Percentiles rank a stretch among this genome's conserved stretches.
phyloP scores from a whole-genome alignment of 495 filamentous ascomycete genomes.

The Penicillium mononematosum region DNA sequence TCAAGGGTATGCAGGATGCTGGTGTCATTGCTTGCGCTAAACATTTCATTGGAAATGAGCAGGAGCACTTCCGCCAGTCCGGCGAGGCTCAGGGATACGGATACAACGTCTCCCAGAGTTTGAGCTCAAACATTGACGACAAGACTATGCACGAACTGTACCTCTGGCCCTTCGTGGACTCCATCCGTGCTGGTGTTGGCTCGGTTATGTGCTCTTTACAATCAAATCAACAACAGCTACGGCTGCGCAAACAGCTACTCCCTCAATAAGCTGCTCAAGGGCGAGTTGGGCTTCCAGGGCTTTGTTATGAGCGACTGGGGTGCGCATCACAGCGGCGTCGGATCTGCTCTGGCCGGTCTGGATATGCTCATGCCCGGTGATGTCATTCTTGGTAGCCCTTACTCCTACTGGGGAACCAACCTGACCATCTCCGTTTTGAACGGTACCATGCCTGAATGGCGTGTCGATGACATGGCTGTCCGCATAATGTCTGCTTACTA shows the following conservation, averaged over 20 bases:
- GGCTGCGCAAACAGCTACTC: conserved; percentile 68
- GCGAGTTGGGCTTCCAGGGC: conserved; percentile 91
- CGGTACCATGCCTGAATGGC: conserved; percentile 85
- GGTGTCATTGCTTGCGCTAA: conserved; percentile 82
- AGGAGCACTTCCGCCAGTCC: conserved; percentile 80
- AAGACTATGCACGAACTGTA: conserved; percentile 94
- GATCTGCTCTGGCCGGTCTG: conserved; percentile 75
- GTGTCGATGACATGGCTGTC: conserved; percentile 88
- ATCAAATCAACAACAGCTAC: conserved; percentile 76
- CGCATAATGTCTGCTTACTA: conserved; percentile 94
- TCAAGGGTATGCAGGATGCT: conserved; percentile 79
- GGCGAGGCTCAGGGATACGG: conserved; percentile 62
- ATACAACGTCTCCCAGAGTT: conserved; percentile 59
- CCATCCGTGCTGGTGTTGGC: conserved; percentile 73
- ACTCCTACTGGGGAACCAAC: conserved; percentile 83
- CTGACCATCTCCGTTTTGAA: conserved; percentile 84
- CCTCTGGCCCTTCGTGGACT: conserved; percentile 82
- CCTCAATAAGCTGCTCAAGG: conserved; percentile 81
- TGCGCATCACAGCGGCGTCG: conserved; percentile 82
- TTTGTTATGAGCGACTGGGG: conserved; percentile 91
- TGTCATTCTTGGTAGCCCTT: conserved; percentile 65
- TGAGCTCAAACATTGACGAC: conserved; percentile 88
- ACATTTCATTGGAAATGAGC: conserved; percentile 73
- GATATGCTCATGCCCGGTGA: conserved; percentile 98
- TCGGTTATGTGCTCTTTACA: conserved; percentile 92